A percentile compares a stretch with the other conserved stretches of the same genome.
Conservation (phyloP, 73 alveolate genomes). For the Tetrahymena elliotti region DNA sequence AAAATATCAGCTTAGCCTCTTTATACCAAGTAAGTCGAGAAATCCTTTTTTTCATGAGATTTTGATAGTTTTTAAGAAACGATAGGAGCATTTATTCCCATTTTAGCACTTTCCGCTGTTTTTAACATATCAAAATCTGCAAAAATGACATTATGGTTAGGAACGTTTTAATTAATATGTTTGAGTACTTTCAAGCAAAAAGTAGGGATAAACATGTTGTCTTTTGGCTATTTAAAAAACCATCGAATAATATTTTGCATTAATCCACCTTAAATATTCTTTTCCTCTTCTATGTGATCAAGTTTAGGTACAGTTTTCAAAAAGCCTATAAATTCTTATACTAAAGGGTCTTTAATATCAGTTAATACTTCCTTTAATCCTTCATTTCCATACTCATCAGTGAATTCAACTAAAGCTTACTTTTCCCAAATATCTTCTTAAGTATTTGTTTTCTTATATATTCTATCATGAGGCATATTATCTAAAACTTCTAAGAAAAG, state of each 20-base stretch:
- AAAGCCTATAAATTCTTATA: slow-evolving; percentile 34
- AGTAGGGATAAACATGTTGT: slow-evolving; percentile 71
- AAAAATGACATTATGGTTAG: slow-evolving; percentile 57
- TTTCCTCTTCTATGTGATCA: slow-evolving; percentile 48
- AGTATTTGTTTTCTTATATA: slow-evolving; percentile 27
- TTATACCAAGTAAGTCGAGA: slow-evolving; percentile 48
- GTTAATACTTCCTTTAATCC: slow-evolving; percentile 3
- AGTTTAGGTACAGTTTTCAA: slow-evolving; percentile 31
- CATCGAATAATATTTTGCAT: slow-evolving; percentile 2
- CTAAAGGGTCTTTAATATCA: slow-evolving; percentile 2
- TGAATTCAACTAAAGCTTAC: slow-evolving; percentile 34
- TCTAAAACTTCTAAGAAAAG: slow-evolving; percentile 64
- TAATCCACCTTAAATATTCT: slow-evolving; percentile 45
- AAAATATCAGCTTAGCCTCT: slow-evolving; percentile 79
- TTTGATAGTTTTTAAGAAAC: slow-evolving; percentile 65
- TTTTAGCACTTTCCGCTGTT: slow-evolving; percentile 19
- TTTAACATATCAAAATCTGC: slow-evolving; percentile 75
- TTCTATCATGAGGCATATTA: slow-evolving; percentile 79
- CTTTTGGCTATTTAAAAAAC: slow-evolving; percentile 6
- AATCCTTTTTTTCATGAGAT: slow-evolving; percentile 65
- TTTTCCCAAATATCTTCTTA: slow-evolving; percentile 12
- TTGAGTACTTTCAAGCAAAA: slow-evolving; percentile 43
- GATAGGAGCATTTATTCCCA: slow-evolving; percentile 68
- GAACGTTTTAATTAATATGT: slow-evolving; percentile 37
- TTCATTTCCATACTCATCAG: slow-evolving; percentile 14